Evolutionary conservation across 768 basidiomycete genomes (phyloP), one percentile per base, ranked within the genome.

Genomic region (Pholiota molesta): DNA sequence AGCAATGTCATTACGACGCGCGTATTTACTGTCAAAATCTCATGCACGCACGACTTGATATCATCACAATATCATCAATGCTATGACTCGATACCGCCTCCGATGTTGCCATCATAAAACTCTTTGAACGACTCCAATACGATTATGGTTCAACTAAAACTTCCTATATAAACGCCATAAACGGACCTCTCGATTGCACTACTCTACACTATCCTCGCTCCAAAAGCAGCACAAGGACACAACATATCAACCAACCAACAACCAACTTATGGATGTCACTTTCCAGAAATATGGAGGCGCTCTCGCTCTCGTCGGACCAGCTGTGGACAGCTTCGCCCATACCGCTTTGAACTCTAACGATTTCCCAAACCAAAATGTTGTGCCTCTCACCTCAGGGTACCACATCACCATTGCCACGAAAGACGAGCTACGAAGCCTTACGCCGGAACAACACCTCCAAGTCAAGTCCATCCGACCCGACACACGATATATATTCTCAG

Each of bases 341-440:
- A n/a, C 23, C 14, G n/a, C 55, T 1, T 21, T 56, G 14, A 42
- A 40, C 9, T 55, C 54, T 3, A 14, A 55, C 4, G 10, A 1
- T 4, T 28, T 56, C 8, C 9, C 54, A 3, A 39, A 14, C 13
- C 19, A 49, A 26, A 28, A 44, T 21, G n/a, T 56, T 23, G 6
- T 13, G 13, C 55, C 55, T 28, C 21, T 44, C 26, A 26, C 16
- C 17, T 42, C 39, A 14, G 37, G 55, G 10, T 80, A 76, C 65
- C 80, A 82, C 63, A 71, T 83, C 57, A 80, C 79, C 7, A 33
- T 82, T 3, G 26, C 78, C 31, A 77, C 75, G 14, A 80, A 81
- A 57, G 72, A 73, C 26, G 81, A 82, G 66, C 62, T 81, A 8
- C 72, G 72, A 19, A 61, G 56, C 14, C 33, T 75, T 2, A 57